Percentiles rank a stretch among this genome's conserved stretches.
Evolutionary conservation across 805 yeast genomes (phyloP).

Genomic region (Wickerhamiella shivajii): DNA sequence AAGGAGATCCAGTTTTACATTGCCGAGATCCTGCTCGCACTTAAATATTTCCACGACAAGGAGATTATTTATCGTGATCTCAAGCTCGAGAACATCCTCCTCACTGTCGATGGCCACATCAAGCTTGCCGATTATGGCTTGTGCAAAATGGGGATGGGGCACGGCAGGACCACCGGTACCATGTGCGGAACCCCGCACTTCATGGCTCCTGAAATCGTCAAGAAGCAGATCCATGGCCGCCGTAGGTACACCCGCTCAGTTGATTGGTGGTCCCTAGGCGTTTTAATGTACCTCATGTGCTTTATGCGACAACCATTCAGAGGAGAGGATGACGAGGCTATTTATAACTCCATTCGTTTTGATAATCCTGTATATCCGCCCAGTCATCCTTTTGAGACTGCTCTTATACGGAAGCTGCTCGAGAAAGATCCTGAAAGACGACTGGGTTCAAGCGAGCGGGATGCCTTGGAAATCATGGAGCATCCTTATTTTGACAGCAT

Average conservation of each 20-base stretch:
- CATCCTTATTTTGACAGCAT: conserved; percentile 79
- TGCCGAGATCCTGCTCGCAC: conserved; percentile 83
- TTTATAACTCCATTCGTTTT: conserved; percentile 85
- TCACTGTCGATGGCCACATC: conserved; percentile 94
- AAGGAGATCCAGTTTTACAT: conserved; percentile 88
- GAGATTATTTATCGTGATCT: conserved; percentile 89
- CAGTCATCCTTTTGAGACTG: conserved; percentile 74
- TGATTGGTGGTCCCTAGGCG: conserved; percentile 98
- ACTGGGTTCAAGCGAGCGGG: conserved; percentile 59
- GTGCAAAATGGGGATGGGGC: conserved; percentile 86
- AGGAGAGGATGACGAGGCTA: conserved; percentile 79
- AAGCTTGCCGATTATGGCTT: conserved; percentile 95
- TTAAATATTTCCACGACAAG: conserved; percentile 78
- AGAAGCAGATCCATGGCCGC: conserved; percentile 88
- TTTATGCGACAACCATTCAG: conserved; percentile 95
- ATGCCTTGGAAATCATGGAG: conserved; percentile 66
- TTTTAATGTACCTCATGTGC: conserved; percentile 82
- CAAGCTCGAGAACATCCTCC: conserved; percentile 84
- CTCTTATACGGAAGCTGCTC: conserved; percentile 56
- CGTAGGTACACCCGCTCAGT: conserved; percentile 90
- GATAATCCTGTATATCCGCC: conserved; percentile 83
- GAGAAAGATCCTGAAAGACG: conserved; percentile 75
- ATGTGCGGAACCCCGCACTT: conserved; percentile 98
- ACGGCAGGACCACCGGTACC: conserved; percentile 71
- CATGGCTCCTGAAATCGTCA: conserved; percentile 80